Base-by-base conservation (phyloP, 192 early-diverging fungal species). In the Coemansia sp. region DNA sequence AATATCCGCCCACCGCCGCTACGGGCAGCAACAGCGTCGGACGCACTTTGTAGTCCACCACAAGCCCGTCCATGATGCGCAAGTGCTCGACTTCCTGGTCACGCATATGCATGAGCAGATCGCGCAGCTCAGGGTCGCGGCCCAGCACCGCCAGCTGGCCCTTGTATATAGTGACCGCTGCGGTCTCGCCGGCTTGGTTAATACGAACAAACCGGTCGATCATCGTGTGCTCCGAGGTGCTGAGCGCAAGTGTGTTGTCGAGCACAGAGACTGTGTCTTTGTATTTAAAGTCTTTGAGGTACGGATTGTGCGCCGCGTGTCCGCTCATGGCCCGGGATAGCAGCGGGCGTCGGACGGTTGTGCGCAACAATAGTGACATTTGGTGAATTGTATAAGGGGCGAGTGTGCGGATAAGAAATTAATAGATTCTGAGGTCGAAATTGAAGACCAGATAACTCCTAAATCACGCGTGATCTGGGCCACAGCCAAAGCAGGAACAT, bases 131-230 rank as follows among this genome's bases (percentile, higher is more conserved):
- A 32, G 88, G 84, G 56, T 93, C 86, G 8, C 82, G 71, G 45
- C 88, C 83, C 2, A 95, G 79, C 5, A 94, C 86, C 4, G 89
- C 89, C 66, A 92, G 83, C 69, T 98, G 96, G n/a, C 95, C 96
- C 69, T 87, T 88, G 84, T 98, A 98, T 68, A 98, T 98, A 55
- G 83, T 93, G 59, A 95, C 92, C 23, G 96, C 96, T 1, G 93
- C 96, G 4, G 94, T 86, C 70, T 98, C 96, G 27, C 96, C 96
- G 4, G 96, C 94, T 53, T 98, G 96, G 72, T 98, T 93, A 25
- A 98, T 89, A n/a, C 96, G 92, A 25, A 98, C 86, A 86, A 96
- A 92, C 39, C 79, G 76, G 64, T 84, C 85, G 14, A 93, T 82
- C 49, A 87, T 43, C 10, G 83, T 65, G 48, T 84, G 82, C 63